These are phyloP conservation scores for Erodium chrysanthum DNA, from an alignment of 441 rosid species.

Conservation along the genomic window DNA sequence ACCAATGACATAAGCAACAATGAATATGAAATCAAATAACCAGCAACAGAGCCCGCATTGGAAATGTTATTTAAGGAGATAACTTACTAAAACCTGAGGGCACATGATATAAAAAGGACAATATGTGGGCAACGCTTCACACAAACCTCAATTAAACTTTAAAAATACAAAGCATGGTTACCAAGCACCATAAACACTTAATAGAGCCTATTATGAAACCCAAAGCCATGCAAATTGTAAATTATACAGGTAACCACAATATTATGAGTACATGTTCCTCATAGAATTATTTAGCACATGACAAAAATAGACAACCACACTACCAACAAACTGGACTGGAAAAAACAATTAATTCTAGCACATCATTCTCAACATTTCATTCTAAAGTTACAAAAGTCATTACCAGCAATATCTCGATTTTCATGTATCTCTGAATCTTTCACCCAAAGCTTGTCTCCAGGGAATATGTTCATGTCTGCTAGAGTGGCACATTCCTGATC, in stretches of 20 bases:
- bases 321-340: neutral
- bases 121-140: neutral
- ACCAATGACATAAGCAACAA: neutral
- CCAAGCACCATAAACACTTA: neutral
- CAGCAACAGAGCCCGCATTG: neutral
- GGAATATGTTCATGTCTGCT: slow-evolving; percentile 90
- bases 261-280: neutral
- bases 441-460: slow-evolving; percentile 96
- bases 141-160: neutral
- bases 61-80: neutral
- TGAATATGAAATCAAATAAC: neutral
- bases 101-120: neutral
- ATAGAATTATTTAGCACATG: neutral
- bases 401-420: slow-evolving; percentile 97
- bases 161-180: neutral
- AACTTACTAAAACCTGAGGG: neutral
- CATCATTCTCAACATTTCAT: neutral
- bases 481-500: slow-evolving; percentile 89
- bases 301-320: neutral
- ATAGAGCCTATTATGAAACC: neutral
- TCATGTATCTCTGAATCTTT: slow-evolving; percentile 91
- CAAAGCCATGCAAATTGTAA: neutral
- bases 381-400: slow-evolving; percentile 11
- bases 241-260: neutral
- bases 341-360: slow-evolving; percentile 12